These are phyloP conservation scores for Chrysoporthe puriensis DNA, from an alignment of 2,329 filamentous ascomycete species.

Conservation along the genomic window DNA sequence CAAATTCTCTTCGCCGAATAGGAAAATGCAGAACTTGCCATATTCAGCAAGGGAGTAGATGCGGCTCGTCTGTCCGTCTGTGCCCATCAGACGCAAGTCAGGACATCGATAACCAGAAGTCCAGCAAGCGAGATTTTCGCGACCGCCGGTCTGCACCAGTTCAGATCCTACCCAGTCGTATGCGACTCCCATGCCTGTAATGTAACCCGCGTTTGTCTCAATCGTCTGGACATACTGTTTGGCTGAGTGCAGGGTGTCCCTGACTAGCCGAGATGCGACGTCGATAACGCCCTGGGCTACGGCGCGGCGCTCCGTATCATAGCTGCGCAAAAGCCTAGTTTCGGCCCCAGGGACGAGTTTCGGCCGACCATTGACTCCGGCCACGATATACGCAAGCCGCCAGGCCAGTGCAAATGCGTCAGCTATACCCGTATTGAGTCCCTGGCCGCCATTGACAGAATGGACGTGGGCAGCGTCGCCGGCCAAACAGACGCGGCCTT, in stretches of 20 bases:
- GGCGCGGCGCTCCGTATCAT: conserved; percentile 48
- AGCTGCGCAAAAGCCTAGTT: conserved; percentile 43
- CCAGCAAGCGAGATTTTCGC: conserved; percentile 1
- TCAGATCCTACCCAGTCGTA: neutral
- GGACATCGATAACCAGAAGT: conserved; percentile 1
- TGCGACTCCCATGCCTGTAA: conserved; percentile 42
- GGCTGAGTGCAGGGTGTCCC: conserved; percentile 48
- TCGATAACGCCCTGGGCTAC: conserved; percentile 51
- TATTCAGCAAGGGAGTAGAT: conserved; percentile 14
- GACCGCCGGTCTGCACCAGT: neutral
- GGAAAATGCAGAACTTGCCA: conserved; percentile 13
- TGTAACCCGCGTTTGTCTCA: conserved; percentile 52
- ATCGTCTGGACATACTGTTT: conserved; percentile 52
- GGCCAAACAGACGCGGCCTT: conserved; percentile 55
- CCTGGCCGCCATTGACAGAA: conserved; percentile 58
- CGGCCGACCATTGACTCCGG: conserved; percentile 2
- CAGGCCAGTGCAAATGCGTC: conserved; percentile 59
- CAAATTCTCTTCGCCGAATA: conserved; percentile 5
- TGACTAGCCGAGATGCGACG: conserved; percentile 50
- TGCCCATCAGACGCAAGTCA: neutral
- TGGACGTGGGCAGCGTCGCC: conserved; percentile 65
- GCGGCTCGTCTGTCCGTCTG: conserved; percentile 16
- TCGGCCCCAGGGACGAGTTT: conserved; percentile 32
- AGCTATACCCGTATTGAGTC: conserved; percentile 60
- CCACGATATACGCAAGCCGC: conserved; percentile 44